A percentile compares a stretch with the other conserved stretches of the same genome.
Conservation (phyloP, 202 grass and related monocot genomes). For the Panicum hallii region DNA sequence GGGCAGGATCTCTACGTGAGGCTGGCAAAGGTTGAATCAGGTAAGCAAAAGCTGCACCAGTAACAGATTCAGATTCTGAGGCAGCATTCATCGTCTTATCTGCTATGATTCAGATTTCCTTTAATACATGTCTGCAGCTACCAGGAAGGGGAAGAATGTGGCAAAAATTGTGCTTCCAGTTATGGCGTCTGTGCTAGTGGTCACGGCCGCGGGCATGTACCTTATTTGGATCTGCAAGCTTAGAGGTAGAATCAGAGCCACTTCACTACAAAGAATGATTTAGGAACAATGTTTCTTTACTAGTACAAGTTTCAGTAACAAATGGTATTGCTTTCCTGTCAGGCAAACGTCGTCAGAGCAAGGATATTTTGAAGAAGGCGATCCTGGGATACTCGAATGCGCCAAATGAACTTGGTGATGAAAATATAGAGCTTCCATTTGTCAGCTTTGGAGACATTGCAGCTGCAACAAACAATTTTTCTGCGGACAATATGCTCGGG, state of each 20-base stretch:
- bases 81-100: neutral
- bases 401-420: neutral
- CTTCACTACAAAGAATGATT: neutral
- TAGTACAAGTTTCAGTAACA: neutral
- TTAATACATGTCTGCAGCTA: slow-evolving; percentile 9
- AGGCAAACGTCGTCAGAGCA: slow-evolving; percentile 5
- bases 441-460: slow-evolving; percentile 35
- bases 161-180: slow-evolving; percentile 21
- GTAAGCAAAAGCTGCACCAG: neutral
- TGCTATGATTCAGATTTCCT: neutral
- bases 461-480: slow-evolving; percentile 36
- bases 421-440: slow-evolving; percentile 32
- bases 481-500: slow-evolving; percentile 35
- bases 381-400: slow-evolving; percentile 4
- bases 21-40: slow-evolving; percentile 13
- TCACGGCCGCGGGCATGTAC: neutral
- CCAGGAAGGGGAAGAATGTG: neutral
- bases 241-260: slow-evolving; percentile 46
- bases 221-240: slow-evolving; percentile 41
- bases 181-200: slow-evolving; percentile 1
- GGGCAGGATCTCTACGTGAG: slow-evolving; percentile 41
- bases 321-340: neutral
- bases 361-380: neutral
- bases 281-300: neutral
- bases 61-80: neutral